Evolutionary conservation across 108 stramenopile species (phyloP).

Genomic region (Stephanodiscus triporus): DNA sequence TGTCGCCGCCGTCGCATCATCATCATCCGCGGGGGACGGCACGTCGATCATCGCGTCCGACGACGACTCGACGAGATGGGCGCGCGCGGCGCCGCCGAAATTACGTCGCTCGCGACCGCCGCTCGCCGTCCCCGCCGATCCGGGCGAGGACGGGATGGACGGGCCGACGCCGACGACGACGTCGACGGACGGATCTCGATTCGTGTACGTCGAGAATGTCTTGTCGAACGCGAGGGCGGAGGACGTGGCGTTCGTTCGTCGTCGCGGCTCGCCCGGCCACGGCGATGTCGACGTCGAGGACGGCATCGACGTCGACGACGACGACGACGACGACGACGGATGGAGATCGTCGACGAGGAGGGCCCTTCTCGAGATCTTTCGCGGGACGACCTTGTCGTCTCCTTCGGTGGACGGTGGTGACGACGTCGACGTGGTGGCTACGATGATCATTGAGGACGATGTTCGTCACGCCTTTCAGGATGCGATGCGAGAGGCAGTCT

Average conservation of each 20-base stretch:
- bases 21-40: too few relatives aligned
- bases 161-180: too few relatives aligned
- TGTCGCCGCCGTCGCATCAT: too few relatives aligned
- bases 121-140: neutral
- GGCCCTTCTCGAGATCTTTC: conserved; percentile 20
- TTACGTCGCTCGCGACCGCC: conserved; percentile 62
- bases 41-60: conserved; percentile 32
- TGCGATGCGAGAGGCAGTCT: conserved; percentile 22
- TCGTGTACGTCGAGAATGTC: conserved; percentile 71
- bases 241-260: conserved; percentile 1
- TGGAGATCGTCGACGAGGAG: conserved; percentile 6
- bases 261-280: neutral
- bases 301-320: neutral
- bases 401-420: neutral
- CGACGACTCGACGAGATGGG: conserved; percentile 43
- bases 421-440: neutral
- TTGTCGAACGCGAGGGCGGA: conserved; percentile 4
- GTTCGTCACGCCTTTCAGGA: conserved; percentile 44
- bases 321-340: neutral
- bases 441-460: conserved; percentile 39
- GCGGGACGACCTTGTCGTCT: conserved; percentile 16
- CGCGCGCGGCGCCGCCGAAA: conserved; percentile 81
- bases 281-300: neutral
- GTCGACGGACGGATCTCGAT: conserved; percentile 61
- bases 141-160: conserved; percentile 33